Evolutionary conservation across 2,329 filamentous ascomycete genomes (phyloP).

Genomic region (Arthrobotrys megalospora): DNA sequence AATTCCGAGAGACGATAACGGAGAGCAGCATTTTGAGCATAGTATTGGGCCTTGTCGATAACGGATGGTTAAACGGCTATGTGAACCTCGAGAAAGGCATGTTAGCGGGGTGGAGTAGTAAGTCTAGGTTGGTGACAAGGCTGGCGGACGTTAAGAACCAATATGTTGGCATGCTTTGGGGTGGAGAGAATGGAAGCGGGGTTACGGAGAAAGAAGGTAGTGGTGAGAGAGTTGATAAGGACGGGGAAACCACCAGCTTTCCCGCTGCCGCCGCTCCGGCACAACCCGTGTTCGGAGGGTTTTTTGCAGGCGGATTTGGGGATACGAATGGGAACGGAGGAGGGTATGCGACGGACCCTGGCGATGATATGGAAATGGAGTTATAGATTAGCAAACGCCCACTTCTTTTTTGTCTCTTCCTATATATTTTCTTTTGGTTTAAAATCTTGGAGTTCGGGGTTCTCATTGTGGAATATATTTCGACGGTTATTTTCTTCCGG

Average conservation of each 20-base stretch:
- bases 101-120: constrained; percentile 59
- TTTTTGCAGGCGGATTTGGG: constrained; percentile 27
- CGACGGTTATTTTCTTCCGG: not conserved
- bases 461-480: not conserved
- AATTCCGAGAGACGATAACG: constrained; percentile 43
- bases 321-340: constrained; percentile 25
- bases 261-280: not conserved
- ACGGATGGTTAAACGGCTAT: constrained; percentile 59
- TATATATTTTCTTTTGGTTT: not conserved
- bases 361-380: constrained; percentile 59
- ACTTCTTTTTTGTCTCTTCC: not conserved
- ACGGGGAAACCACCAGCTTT: not conserved
- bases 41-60: constrained; percentile 53
- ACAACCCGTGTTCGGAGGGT: constrained; percentile 31
- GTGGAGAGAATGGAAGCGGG: constrained; percentile 48
- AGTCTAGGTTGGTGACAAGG: constrained; percentile 56
- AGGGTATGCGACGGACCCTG: constrained; percentile 51
- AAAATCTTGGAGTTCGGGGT: constrained; percentile 1
- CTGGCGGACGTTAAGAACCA: constrained; percentile 55
- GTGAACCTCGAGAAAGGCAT: constrained; percentile 57
- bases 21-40: constrained; percentile 54
- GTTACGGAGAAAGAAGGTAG: constrained; percentile 51
- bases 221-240: constrained; percentile 13
- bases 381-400: constrained; percentile 13
- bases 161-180: constrained; percentile 59